phyloP scores from a whole-genome alignment of 768 basidiomycete genomes.

The Lepiota brunneoincarnata region DNA sequence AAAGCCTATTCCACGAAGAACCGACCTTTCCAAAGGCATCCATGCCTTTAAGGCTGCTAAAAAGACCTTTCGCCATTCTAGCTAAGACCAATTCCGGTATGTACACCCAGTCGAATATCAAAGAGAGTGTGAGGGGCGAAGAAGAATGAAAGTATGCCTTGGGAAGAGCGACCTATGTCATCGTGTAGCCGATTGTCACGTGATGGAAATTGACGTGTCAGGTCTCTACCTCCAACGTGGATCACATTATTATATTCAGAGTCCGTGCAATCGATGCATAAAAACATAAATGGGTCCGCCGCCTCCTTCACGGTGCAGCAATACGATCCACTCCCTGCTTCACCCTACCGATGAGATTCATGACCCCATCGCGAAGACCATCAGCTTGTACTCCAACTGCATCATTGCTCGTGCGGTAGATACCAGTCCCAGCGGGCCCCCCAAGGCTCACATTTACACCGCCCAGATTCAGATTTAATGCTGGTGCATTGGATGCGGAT shows the following conservation, averaged over 20 bases:
- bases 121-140: conserved; percentile 24
- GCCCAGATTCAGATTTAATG: conserved; percentile 89
- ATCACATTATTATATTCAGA: conserved; percentile 10
- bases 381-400: conserved; percentile 77
- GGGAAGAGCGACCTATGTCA: neutral
- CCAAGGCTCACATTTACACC: conserved; percentile 93
- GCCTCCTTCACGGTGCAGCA: conserved; percentile 39
- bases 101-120: conserved; percentile 12
- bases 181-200: conserved; percentile 20
- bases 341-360: conserved; percentile 84
- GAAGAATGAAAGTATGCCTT: conserved; percentile 12
- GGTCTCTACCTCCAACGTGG: conserved; percentile 17
- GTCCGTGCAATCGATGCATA: conserved; percentile 11
- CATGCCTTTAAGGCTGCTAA: conserved; percentile 80
- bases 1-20: neutral
- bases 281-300: too few species aligned
- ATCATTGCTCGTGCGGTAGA: conserved; percentile 81
- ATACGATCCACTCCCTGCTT: conserved; percentile 79
- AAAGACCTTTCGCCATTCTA: conserved; percentile 74
- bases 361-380: conserved; percentile 85
- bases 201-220: conserved; percentile 38
- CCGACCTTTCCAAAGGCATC: conserved; percentile 99
- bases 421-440: conserved; percentile 77
- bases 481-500: conserved; percentile 67
- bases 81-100: conserved; percentile 30